phyloP scores from a whole-genome alignment of 164 flowering plant species.

The Paratinospora sagittata region DNA sequence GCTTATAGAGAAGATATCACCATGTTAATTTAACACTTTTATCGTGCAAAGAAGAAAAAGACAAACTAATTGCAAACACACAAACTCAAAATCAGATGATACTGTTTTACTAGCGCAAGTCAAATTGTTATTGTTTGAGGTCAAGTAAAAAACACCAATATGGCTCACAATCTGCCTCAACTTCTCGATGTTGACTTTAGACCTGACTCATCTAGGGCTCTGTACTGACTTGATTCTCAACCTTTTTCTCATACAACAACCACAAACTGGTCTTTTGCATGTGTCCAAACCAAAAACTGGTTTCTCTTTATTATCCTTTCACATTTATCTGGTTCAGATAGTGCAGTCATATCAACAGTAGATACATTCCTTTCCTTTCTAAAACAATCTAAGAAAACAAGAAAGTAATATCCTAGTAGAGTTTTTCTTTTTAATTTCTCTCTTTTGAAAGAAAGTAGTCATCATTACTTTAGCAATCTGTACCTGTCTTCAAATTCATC shows the following conservation, averaged over 20 bases:
- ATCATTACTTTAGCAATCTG: too few species aligned
- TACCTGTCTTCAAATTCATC: background rate
- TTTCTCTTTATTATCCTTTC: background rate
- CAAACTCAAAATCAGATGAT: background rate
- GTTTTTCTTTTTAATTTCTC: too few species aligned
- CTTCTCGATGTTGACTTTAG: too few species aligned
- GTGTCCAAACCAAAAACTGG: background rate
- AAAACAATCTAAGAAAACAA: too few species aligned
- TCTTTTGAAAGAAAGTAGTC: too few species aligned
- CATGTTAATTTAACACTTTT: background rate
- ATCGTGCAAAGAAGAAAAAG: background rate
- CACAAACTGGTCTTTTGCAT: too few species aligned
- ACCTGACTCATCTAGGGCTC: too few species aligned
- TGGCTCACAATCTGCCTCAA: background rate
- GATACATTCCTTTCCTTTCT: too few species aligned
- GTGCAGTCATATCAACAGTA: too few species aligned
- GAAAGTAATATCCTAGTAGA: too few species aligned
- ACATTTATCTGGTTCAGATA: too few species aligned
- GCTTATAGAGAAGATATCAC: background rate
- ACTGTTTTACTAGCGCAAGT: background rate
- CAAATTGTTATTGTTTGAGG: background rate
- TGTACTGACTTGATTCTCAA: too few species aligned
- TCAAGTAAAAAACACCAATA: background rate
- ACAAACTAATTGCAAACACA: background rate
- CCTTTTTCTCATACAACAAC: background rate